Percentiles rank a stretch among this genome's conserved stretches.
Conservation (phyloP, 768 basidiomycete species). For the Rossbeevera mucosa region DNA sequence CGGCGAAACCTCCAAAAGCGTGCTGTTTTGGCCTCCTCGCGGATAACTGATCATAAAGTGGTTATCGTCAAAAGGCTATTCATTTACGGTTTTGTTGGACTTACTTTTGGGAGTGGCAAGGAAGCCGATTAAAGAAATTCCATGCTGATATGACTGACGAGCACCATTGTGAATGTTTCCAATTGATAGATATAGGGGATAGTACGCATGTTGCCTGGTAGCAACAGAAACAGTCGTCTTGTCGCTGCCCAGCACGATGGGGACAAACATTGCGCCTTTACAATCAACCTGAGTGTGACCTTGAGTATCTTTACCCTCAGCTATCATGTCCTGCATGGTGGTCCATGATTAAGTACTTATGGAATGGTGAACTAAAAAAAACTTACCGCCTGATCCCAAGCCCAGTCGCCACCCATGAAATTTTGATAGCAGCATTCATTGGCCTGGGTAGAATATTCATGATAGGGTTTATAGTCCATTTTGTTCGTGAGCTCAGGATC, state of each 20-base stretch:
- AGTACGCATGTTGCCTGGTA: constrained; percentile 2
- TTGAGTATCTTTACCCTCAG: too few species aligned
- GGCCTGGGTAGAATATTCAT: neutral
- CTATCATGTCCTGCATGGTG: too few species aligned
- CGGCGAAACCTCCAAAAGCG: neutral
- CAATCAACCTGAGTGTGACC: neutral
- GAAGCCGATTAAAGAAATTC: neutral
- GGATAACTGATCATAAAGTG: neutral
- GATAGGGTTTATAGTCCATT: too few species aligned
- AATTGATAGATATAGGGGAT: neutral
- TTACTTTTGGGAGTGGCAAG: neutral
- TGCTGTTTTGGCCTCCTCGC: neutral
- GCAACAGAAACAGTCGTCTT: neutral
- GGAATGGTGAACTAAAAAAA: too few species aligned
- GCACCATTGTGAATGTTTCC: constrained; percentile 3
- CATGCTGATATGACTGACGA: neutral
- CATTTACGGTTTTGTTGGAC: neutral
- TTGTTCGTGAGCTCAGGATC: too few species aligned
- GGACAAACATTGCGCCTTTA: neutral
- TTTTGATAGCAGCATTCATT: neutral
- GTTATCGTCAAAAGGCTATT: neutral
- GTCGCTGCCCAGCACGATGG: neutral
- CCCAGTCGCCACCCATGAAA: constrained; percentile 1
- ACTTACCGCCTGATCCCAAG: constrained; percentile 1
- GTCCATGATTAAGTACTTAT: too few species aligned